These are phyloP conservation scores for Dactylellina parvicollis DNA, from an alignment of 2,329 filamentous ascomycete genomes.

Conservation along the genomic window DNA sequence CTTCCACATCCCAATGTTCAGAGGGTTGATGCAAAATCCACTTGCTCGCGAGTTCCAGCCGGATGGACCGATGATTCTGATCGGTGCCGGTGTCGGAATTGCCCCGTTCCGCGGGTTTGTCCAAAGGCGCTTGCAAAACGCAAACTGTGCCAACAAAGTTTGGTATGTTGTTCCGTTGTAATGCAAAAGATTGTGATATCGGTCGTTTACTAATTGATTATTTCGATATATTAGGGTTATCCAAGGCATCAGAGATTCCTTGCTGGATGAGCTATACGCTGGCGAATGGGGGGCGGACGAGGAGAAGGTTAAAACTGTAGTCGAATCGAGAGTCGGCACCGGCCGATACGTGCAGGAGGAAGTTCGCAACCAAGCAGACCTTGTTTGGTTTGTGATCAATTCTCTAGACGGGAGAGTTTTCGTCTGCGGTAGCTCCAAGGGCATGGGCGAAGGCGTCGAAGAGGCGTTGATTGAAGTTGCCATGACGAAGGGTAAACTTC, in stretches of 20 bases:
- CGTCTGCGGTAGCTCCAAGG: conserved; percentile 92
- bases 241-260: conserved; percentile 90
- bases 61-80: conserved; percentile 96
- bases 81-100: conserved; percentile 95
- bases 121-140: conserved; percentile 88
- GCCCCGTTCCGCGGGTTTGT: conserved; percentile 98
- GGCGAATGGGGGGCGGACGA: conserved; percentile 97
- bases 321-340: conserved; percentile 78
- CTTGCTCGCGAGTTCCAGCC: conserved; percentile 89
- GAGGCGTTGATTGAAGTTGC: conserved; percentile 86
- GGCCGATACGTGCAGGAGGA: conserved; percentile 97
- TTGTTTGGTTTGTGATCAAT: conserved; percentile 99
- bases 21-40: conserved; percentile 96
- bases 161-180: conserved; percentile 67
- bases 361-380: conserved; percentile 85
- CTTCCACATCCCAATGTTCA: conserved; percentile 93
- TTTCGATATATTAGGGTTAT: conserved; percentile 69
- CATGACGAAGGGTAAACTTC: conserved; percentile 89
- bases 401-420: conserved; percentile 95
- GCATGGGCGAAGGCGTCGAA: conserved; percentile 98
- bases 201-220: conserved; percentile 14
- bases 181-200: neutral
- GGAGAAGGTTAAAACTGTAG: conserved; percentile 82
- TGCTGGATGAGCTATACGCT: conserved; percentile 94
- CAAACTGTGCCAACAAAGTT: conserved; percentile 96